Evolutionary conservation across 768 basidiomycete genomes (phyloP), one percentile per base, ranked within the genome.

Genomic region (Kwoniella newhampshirensis): DNA sequence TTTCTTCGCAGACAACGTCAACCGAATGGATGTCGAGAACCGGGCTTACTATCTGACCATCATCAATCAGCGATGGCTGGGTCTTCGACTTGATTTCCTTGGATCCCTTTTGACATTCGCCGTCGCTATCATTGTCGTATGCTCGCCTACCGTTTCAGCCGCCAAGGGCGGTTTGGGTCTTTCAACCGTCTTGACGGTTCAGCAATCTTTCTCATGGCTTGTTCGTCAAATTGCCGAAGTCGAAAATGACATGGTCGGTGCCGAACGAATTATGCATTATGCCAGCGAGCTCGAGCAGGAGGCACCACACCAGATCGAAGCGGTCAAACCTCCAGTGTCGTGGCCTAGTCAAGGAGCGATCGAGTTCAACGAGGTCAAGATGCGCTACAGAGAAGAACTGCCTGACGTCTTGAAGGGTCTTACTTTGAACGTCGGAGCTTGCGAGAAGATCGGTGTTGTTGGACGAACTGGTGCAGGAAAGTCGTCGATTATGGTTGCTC

Each of bases 361-460:
- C 57, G 84, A 86, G 66, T 81, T 98, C 66, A 83, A 84, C 54
- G 77, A 90, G 48, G 83, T 93, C 20, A 82, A 86, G 26, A 80
- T 98, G 77, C 83, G 81, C 59, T 96, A 96, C 72, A 82, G 94
- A 25, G 87, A 89, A 0, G 92, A 86, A 54, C 81, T 97, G n/a
- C 89, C 92, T 0, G 78, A 85, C 2, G 91, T 96, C 6, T 79
- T 97, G n/a, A 89, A 87, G 75, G 87, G 87, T 2, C 74, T 97
- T 44, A 83, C 82, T 12, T 82, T 97, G 81, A 78, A 78, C 26
- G 80, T 96, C 25, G 73, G 77, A 0, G 83, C 83, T 0, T 87
- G 88, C 4, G 92, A 97, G 78, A 93, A 94, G 78, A 85, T 98
- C 62, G 92, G 92, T 26, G 88, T 94, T 50, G 88, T 94, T 44